Base-by-base conservation (phyloP, 495 filamentous ascomycete genomes). In the Glutinoglossum americanum region DNA sequence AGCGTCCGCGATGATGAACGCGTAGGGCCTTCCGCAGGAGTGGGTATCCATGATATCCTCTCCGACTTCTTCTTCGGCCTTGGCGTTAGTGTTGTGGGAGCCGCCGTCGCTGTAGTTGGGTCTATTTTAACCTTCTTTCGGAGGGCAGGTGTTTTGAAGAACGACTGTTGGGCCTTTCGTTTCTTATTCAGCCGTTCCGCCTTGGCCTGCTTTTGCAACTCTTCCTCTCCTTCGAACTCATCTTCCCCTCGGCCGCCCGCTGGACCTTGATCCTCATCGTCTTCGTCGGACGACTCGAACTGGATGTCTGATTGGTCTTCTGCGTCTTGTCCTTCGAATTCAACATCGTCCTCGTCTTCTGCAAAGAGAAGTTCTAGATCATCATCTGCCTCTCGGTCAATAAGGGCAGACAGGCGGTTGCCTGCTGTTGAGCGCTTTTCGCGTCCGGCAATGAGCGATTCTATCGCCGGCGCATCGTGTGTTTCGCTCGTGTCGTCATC, bases 31-130 rank as follows among this genome's bases (percentile, higher is more conserved):
- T 94, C 88, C 57, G 85, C 84, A 9, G 73, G 67, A 0, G 83
- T 81, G 7, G 85, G 89, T 30, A 96, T 74, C 87, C 89, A 95
- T 59, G 87, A 94, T 41, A 81, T 74, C 45, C 89, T 80, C 69
- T 96, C 92, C 3, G 85, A 88, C 70, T 94, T 96, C 74, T 95
- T 98, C 73, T 87, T 89, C 3, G 82, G 83, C 58, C 84, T 77
- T 21, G 83, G 74, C 17, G 75, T 68, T 28, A 71, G 64, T 39
- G 67, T 68, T 32, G 72, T 65, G 55, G 71, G 64, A 23, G 25
- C 25, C 33, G 68, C 65, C 26, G 74, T 64, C 21, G 76, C 70
- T 35, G 71, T 69, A 25, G 75, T 77, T 3, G 80, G 70, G 69
- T 84, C 80, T 23, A 89, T 73, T 60, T 80, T 83, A 62, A 81